Evolutionary conservation across 495 filamentous ascomycete species (phyloP), one percentile per base, ranked within the genome.

Genomic region (Penicillium manginii): DNA sequence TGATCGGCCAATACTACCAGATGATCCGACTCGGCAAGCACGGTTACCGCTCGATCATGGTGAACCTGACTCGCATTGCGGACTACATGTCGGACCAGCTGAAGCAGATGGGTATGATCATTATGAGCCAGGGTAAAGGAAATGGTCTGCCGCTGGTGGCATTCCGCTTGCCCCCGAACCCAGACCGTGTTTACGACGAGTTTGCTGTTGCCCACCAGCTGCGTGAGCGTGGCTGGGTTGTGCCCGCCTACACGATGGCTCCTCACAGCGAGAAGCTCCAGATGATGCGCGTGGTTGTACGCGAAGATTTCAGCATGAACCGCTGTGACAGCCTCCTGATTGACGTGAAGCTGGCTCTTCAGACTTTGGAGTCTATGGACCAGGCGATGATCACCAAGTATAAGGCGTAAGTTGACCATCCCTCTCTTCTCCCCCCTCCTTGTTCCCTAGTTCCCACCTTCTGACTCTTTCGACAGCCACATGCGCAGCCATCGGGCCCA

Each of bases 1-100:
- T 97, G 60, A 96, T 97, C 67, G 92, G 92, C 31, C 92, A 97
- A 73, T 97, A 97, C 78, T 97, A 97, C 78, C 92, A 96, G 71
- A 78, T 97, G 69, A 94, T 97, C 74, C 89, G 92, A 10, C 84
- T 97, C 8, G 92, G 92, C 48, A 93, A 94, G 80, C 85, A 86
- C 63, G 92, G 92, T 14, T 97, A 94, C 78, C 81, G 86, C 18
- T 76, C 87, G 52, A 93, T 96, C 77, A 96, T 97, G 92, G 72
- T 78, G 58, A 96, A 96, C 75, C 77, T 96, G 33, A 96, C 89
- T 52, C 86, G 88, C 53, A 92, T 87, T 2, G 84, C 92, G 14
- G 87, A 96, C 73, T 93, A 96, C 73, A 84, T 97, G 19, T 79
- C 88, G 33, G 76, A 79, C 1, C 78, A 84, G 55, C 84, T 97